A percentile compares a stretch with the other conserved stretches of the same genome.
These are phyloP conservation scores for Trypanosoma caninum DNA, from an alignment of 208 protist genomes.

Conservation along the genomic window DNA sequence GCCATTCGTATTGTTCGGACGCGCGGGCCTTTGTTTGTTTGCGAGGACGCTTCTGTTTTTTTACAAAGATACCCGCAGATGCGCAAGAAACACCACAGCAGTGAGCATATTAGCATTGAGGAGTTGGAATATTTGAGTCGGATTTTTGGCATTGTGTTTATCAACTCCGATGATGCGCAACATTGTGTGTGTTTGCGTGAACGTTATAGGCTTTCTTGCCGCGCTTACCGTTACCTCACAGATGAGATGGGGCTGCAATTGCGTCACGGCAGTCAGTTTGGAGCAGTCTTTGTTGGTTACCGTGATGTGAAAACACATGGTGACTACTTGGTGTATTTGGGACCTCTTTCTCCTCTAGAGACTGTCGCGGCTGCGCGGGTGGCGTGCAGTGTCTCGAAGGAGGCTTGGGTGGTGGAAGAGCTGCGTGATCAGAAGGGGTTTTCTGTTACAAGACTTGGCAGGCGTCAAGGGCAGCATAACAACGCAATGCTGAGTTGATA, in stretches of 20 bases:
- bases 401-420: slow-evolving; percentile 25
- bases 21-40: slow-evolving; percentile 23
- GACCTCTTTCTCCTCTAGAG: slow-evolving; percentile 40
- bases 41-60: slow-evolving; percentile 10
- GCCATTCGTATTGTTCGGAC: slow-evolving; percentile 11
- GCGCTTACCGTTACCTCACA: slow-evolving; percentile 46
- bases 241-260: slow-evolving; percentile 31
- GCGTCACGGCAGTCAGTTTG: slow-evolving; percentile 64
- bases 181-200: slow-evolving; percentile 16
- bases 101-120: slow-evolving; percentile 40
- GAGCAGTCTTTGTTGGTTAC: slow-evolving; percentile 69
- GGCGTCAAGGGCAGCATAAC: background rate
- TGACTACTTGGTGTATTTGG: slow-evolving; percentile 49
- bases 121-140: slow-evolving; percentile 41
- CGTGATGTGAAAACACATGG: slow-evolving; percentile 29
- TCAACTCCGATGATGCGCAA: slow-evolving; percentile 1
- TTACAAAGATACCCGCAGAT: slow-evolving; percentile 41
- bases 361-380: slow-evolving; percentile 38
- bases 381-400: slow-evolving; percentile 57
- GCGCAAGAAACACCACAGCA: slow-evolving; percentile 34
- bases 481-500: background rate
- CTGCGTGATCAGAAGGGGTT: background rate
- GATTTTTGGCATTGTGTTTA: slow-evolving; percentile 28
- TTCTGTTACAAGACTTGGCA: slow-evolving; percentile 1
- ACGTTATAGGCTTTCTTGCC: slow-evolving; percentile 32